Evolutionary conservation across 2,329 filamentous ascomycete genomes (phyloP), one percentile per base, ranked within the genome.

Genomic region (Xylariales sp.): DNA sequence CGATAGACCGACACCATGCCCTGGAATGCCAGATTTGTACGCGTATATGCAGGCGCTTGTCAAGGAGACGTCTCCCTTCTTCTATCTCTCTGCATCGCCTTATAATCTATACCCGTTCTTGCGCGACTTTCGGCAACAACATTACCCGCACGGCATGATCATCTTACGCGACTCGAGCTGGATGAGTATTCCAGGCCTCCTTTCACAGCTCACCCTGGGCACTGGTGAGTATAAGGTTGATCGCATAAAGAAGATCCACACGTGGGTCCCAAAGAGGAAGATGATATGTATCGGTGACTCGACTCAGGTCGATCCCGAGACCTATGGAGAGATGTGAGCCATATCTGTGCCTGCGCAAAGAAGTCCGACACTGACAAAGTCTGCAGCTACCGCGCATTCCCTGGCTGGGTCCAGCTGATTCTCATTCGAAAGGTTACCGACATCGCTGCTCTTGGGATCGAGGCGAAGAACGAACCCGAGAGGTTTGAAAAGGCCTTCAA

Each of bases 91-190:
- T 0, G 90, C 91, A 0, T 95, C 89, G 0, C 91, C 91, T 0
- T 96, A 96, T 69, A 95, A 94, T 53, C 76, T 97, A 8, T 96
- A 96, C 57, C 85, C 87, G 0, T 93, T 96, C 63, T 74, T 97
- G 18, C 82, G 76, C 42, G 62, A 73, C 1, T 97, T 97, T 64
- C 73, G 88, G 25, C 67, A 82, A 40, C 59, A 71, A 2, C 67
- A 29, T 21, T 97, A 83, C 57, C 86, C 85, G 0, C 75, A 74
- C 3, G 91, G 91, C 9, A 88, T 88, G 18, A 74, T 96, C 47
- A 79, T 96, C 25, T 75, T 97, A 5, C 83, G 91, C 28, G 88
- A 96, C 54, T 82, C 84, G 7, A 87, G 82, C 42, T 95, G 87
- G 86, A 84, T 88, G 75, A 90, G 88, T 37, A 68, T 96, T 2